Base-by-base conservation (phyloP, 2,329 filamentous ascomycete genomes). In the Paracorniculantispora psalliotae region DNA sequence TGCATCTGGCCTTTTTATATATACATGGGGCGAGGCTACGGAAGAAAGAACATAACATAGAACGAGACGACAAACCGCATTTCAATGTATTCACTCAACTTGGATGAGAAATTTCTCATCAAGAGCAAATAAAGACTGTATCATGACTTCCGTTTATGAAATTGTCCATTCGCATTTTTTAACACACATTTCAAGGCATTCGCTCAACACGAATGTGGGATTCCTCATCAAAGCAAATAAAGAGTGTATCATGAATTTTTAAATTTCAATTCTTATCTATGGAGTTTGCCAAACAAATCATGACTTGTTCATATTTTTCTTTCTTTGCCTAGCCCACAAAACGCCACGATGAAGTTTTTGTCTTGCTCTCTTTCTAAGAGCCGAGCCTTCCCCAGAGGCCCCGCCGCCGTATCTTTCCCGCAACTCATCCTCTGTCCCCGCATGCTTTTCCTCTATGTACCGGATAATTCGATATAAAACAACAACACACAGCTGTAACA, bases 201-300 rank as follows among this genome's bases (percentile, higher is more conserved):
- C 44, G 51, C 37, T 55, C 12, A 23, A 52, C 6, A 53, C 30
- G 21, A 33, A 30, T 19, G 13, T n/a, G 19, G 26, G 4, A 12
- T 46, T 7, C 25, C 44, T n/a, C 39, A 57, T 15, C n/a, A 9
- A 25, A n/a, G n/a, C 28, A 41, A 37, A 28, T 17, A 60, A n/a
- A 61, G 64, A 63, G 62, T 66, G 63, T 68, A 63, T 68, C 66
- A 71, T 64, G 66, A 66, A 69, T 71, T 59, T 72, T 66, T 67
- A 64, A 37, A 49, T 26, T 64, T 70, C 39, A 17, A 23, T 48
- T 47, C 46, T 51, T 19, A 23, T 33, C 23, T 43, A 26, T 57
- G 46, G 30, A 41, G 25, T 30, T 33, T 50, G 54, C 35, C 54
- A 50, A 57, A 25, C 28, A 57, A 43, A 35, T 47, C 2, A 50